Base-by-base conservation (phyloP, 306 rosid species). In the Acacia crassicarpa region DNA sequence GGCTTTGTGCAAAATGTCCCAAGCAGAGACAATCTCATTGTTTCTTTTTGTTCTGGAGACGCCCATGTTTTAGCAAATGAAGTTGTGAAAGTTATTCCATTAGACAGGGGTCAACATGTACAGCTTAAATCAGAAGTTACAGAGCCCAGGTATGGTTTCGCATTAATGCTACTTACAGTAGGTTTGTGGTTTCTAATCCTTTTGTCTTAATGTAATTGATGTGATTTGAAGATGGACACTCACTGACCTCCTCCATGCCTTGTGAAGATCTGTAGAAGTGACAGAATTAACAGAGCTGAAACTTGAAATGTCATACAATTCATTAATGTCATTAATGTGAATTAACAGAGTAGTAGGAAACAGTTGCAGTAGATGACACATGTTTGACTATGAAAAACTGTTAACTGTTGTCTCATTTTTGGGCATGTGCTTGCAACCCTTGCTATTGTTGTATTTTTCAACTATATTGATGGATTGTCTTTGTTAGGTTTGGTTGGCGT, bases 71-170 rank as follows among this genome's bases (percentile, higher is more conserved):
- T 84, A 48, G 92, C 86, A 35, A 86, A 84, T 58, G 94, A 92
- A 78, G 94, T 92, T 84, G 79, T 92, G 59, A 92, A 92, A 88
- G 92, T 92, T 74, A 92, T 92, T 81, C 97, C 97, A 19, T 69
- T 92, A 19, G 97, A 92, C 83, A 87, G 94, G 83, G 97, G 94
- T 44, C 97, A 92, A 59, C 97, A 92, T 65, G 97, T 92, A 32
- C 92, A 89, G 79, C 92, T 92, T 33, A 92, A 87, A 78, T 84
- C 82, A 33, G 92, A 90, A 83, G 88, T 92, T 44, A 82, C 86
- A 84, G 90, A 92, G 81, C 94, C 97, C 75, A 92, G 90, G 94
- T 90, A 63, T 81, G 80, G 17, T 77, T 38, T 72, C 70, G 27
- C 58, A 32, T 59, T 44, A 38, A 65, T 53, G 54, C 77, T 75